phyloP scores from a whole-genome alignment of 306 rosid genomes.

The Pachyrhizus erosus region DNA sequence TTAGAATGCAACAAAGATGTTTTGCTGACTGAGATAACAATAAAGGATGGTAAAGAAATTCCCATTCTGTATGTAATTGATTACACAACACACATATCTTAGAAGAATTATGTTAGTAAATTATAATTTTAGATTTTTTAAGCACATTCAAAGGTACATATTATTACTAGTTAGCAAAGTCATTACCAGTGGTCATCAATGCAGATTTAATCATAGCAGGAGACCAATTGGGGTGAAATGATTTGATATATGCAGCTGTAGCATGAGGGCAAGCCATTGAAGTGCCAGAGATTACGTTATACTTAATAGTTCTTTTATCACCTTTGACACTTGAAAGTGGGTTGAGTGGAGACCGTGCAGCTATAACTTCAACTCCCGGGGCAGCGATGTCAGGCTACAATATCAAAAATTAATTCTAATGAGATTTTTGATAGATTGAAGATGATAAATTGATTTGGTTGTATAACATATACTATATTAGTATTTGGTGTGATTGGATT shows the following conservation, averaged over 20 bases:
- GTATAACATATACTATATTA: not conserved
- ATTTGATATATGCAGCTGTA: slow-evolving; percentile 60
- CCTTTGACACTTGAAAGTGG: not conserved
- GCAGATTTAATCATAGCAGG: slow-evolving; percentile 59
- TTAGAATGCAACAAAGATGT: no score
- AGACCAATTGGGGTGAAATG: slow-evolving; percentile 58
- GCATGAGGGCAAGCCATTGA: slow-evolving; percentile 73
- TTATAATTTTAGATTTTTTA: no score
- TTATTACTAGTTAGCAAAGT: not conserved
- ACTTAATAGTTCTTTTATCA: slow-evolving; percentile 34
- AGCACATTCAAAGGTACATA: not conserved
- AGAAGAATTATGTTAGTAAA: not conserved
- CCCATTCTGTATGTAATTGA: not conserved
- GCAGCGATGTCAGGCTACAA: slow-evolving; percentile 60
- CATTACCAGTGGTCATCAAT: slow-evolving; percentile 56
- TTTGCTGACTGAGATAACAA: not conserved
- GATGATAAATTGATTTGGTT: not conserved
- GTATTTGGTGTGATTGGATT: slow-evolving; percentile 47
- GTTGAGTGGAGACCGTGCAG: slow-evolving; percentile 45
- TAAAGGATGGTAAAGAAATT: not conserved
- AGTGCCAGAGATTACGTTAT: slow-evolving; percentile 43
- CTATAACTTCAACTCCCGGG: slow-evolving; percentile 54
- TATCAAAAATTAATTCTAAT: not conserved
- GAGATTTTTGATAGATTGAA: not conserved
- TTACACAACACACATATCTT: not conserved